Base-by-base conservation (phyloP, 257 asterid genomes). In the Solanum okadae region DNA sequence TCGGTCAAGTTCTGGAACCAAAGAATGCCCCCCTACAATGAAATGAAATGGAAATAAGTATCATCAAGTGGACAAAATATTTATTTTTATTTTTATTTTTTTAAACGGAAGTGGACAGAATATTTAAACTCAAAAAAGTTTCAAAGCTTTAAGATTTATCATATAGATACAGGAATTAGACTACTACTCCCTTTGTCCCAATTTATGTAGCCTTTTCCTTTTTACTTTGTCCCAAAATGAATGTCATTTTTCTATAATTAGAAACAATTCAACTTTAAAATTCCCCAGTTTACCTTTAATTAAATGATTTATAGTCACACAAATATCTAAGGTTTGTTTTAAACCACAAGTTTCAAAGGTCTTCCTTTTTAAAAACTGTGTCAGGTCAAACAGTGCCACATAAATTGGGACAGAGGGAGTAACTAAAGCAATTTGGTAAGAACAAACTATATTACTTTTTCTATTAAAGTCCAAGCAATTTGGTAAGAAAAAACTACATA, bases 1-100 rank as follows among this genome's bases (percentile, higher is more conserved):
- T 94, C 98, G 15, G 95, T 94, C 93, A 97, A 92, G 90, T 96
- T 92, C 91, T 94, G 96, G 92, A 97, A 97, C 99, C 99, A 97
- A 72, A 95, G 90, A 67, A 87, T 70, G 52, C 99, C 99, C 75
- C 99, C 99, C 99, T 97, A 70, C 16, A 23, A 13, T 8, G 86
- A 83, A 84, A 49, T 13, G 35, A 52, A 44, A 83, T 67, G 86
- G 83, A 68, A 70, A 34, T 5, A 40, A 65, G 61, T 61, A 65
- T n/a, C 81, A 85, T 85, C 40, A 40, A 61, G 87, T 65, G 16
- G 61, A 16, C 78, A 63, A 14, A 63, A 10, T 31, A 52, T n/a
- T n/a, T n/a, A n/a, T n/a, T n/a, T 38, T 65, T 33, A 33, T 29
- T 29, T 49, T 18, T 42, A 3, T 42, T 11, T 42, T 42, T 12